Base-by-base conservation (phyloP, 176 grass and related monocot genomes). In the Eleusine coracana region DNA sequence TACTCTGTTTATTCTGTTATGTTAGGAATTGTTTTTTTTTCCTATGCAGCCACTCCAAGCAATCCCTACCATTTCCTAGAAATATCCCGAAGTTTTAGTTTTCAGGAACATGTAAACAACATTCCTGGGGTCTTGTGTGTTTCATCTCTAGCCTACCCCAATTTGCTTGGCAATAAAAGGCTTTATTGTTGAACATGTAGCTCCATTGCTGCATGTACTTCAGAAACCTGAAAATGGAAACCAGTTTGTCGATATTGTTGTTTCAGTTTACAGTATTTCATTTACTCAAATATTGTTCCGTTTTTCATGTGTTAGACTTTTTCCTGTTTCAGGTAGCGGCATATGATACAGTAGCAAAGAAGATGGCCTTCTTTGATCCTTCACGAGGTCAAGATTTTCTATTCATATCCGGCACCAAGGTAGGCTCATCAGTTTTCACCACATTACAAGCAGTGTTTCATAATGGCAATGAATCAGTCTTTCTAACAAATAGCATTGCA, bases 391-490 rank as follows among this genome's bases (percentile, higher is more conserved):
- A 96, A 88, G 93, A 98, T 55, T 98, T 98, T 59, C 80, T 98
- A 28, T 98, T 98, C 85, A 98, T 98, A 71, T 98, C 96, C 66
- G 96, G 96, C 88, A 98, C 96, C 38, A 98, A 98, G 96, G 96
- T 93, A 90, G 2, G 59, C n/a, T 52, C 62, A 1, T 41, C 60
- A 76, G 25, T 20, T 74, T 73, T 66, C 1, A 62, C 0, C 23
- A 45, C 20, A 13, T 59, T 49, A 5, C 2, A 7, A 45, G 1
- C 40, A 60, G 13, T 51, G 23, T 75, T 78, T 49, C 60, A 3
- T 76, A 21, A 1, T 52, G n/a, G 3, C 28, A 5, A 55, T 9
- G 51, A 0, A 8, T 58, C 69, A 0, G 23, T 78, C 68, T 44
- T 86, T 18, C 61, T 68, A 73, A 89, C 34, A 38, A 28, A 4